Evolutionary conservation across 495 filamentous ascomycete genomes (phyloP), one percentile per base, ranked within the genome.

Genomic region (Penicillium nucicola): DNA sequence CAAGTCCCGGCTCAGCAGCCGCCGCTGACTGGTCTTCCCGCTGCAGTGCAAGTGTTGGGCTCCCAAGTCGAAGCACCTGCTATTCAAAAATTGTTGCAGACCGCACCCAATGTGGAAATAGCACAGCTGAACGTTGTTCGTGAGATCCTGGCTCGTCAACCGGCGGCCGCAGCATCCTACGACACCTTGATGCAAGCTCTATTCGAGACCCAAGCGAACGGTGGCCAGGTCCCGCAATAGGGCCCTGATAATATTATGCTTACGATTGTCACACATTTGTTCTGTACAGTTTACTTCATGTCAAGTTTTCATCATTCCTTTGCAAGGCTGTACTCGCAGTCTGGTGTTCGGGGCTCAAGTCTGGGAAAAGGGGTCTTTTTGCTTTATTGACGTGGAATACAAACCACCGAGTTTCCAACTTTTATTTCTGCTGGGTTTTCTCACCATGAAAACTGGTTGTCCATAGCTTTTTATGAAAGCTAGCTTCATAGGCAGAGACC

Each of bases 41-140:
- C 63, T 34, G 56, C 66, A 39, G 37, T 75, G 4, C 73, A 82
- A 37, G 77, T 88, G 0, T 71, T 90, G 1, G 86, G 86, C 0
- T 38, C 66, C 0, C 74, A 85, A 31, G 80, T 82, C 14, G 66
- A 71, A 17, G 77, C 81, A 9, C 83, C 85, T 1, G 83, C 84
- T 0, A 80, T 90, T 5, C 68, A 74, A n/a, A 82, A 88, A 56
- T 66, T 90, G 6, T 70, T 91, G 13, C 78, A 82, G 10, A 82
- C 87, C 43, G 83, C 83, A 1, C 81, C 80, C 5, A 76, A 75
- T 15, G 85, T 84, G 71, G 72, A 81, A 28, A 70, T 77, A 12
- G 65, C 68, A 3, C 86, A 90, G 60, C 82, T 89, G 71, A 72
- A 75, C 22, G 72, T 88, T 10, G 78, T 91, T 47, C 74, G 76